These are phyloP conservation scores for Eimeria tenella DNA, from an alignment of 169 alveolate genomes.

Conservation along the genomic window DNA sequence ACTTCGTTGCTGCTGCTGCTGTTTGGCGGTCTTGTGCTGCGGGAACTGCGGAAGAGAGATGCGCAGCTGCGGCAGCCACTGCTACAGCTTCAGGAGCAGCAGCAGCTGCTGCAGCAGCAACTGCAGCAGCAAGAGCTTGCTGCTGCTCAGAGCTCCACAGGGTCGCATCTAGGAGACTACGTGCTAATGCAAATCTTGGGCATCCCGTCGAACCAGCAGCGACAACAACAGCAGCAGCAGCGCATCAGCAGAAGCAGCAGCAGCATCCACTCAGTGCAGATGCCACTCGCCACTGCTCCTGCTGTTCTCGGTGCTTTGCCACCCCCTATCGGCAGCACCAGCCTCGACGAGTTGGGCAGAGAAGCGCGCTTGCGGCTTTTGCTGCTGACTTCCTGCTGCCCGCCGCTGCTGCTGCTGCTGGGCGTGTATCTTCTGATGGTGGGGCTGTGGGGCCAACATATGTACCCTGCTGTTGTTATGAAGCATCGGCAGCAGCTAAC, in stretches of 20 bases:
- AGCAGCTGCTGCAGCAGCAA: constrained; percentile 19
- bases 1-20: not conserved
- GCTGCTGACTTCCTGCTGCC: constrained; percentile 1
- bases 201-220: not conserved
- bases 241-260: not conserved
- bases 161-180: not conserved
- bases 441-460: not conserved
- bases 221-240: not conserved
- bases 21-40: constrained; percentile 10
- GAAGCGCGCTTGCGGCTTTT: not conserved
- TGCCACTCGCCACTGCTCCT: not conserved
- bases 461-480: not conserved
- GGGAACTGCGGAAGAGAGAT: constrained; percentile 14
- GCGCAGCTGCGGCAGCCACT: not conserved
- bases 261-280: not conserved
- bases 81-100: constrained; percentile 31
- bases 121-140: constrained; percentile 7
- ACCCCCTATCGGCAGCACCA: not conserved
- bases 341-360: not conserved
- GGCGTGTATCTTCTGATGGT: constrained; percentile 12
- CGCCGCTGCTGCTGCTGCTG: constrained; percentile 6
- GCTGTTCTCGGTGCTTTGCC: not conserved
- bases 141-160: not conserved
- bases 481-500: constrained; percentile 7
- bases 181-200: not conserved